phyloP scores from a whole-genome alignment of 768 basidiomycete genomes.

The Boletales sp. region DNA sequence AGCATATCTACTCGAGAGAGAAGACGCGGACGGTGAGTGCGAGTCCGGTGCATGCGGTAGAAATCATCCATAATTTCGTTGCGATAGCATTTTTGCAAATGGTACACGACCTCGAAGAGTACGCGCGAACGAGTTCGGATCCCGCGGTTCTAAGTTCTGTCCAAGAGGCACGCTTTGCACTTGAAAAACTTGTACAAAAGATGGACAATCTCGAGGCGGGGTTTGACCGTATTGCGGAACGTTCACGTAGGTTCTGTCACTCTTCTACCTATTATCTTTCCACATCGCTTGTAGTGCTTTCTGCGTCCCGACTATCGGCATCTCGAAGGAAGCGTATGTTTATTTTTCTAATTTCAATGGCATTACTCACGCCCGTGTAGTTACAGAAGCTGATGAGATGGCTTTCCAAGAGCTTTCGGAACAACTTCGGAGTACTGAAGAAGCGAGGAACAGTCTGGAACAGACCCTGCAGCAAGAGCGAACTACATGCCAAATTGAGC shows the following conservation, averaged over 20 bases:
- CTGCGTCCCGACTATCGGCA: slow-evolving; percentile 64
- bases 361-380: slow-evolving; percentile 34
- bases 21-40: slow-evolving; percentile 70
- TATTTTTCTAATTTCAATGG: neutral
- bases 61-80: slow-evolving; percentile 5
- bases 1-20: slow-evolving; percentile 62
- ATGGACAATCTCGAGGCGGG: slow-evolving; percentile 79
- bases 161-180: slow-evolving; percentile 51
- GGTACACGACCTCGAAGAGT: slow-evolving; percentile 63
- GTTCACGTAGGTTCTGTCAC: slow-evolving; percentile 56
- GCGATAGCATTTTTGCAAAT: slow-evolving; percentile 54
- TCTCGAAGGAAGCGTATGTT: slow-evolving; percentile 71
- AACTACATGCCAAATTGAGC: slow-evolving; percentile 50
- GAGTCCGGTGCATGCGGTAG: slow-evolving; percentile 13
- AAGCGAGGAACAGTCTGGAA: slow-evolving; percentile 56
- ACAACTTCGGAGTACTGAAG: slow-evolving; percentile 59
- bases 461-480: slow-evolving; percentile 57
- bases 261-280: neutral
- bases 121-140: slow-evolving; percentile 45
- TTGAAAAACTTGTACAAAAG: slow-evolving; percentile 68
- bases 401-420: slow-evolving; percentile 70
- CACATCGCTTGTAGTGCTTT: slow-evolving; percentile 54
- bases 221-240: slow-evolving; percentile 85
- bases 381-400: slow-evolving; percentile 70
- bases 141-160: slow-evolving; percentile 51